Conservation (phyloP, 2,329 filamentous ascomycete species). For the Pseudogymnoascus verrucosus region DNA sequence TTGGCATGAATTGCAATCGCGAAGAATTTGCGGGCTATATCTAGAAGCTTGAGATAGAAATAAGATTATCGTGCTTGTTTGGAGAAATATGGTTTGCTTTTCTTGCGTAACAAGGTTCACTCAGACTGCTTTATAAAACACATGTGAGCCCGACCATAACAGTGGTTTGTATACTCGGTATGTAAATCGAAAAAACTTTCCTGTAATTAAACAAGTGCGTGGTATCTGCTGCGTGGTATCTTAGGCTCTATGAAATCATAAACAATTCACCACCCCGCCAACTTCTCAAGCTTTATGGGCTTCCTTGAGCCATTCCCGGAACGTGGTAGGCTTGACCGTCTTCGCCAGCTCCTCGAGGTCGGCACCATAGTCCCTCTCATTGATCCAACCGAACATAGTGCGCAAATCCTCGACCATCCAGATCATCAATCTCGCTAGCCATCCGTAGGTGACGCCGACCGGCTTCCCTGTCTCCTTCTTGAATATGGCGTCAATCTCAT, state of each 20-base stretch:
- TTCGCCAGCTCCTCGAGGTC: constrained; percentile 31
- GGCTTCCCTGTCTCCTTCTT: constrained; percentile 20
- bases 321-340: constrained; percentile 10
- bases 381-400: constrained; percentile 26
- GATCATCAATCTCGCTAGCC: constrained; percentile 19
- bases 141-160: background rate
- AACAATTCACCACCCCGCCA: background rate
- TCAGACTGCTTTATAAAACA: background rate
- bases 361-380: constrained; percentile 23
- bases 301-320: constrained; percentile 4
- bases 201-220: background rate
- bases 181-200: background rate
- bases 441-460: constrained; percentile 23
- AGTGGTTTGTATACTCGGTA: background rate
- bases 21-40: background rate
- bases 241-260: background rate
- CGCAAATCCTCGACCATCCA: constrained; percentile 22
- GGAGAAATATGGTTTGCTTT: background rate
- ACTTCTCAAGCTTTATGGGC: background rate
- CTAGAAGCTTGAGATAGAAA: background rate
- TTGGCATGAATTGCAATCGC: background rate
- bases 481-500: constrained; percentile 28
- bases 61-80: background rate
- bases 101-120: background rate
- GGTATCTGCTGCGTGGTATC: background rate